Base-by-base conservation (phyloP, 2,329 filamentous ascomycete genomes). In the Fusarium torulosum region DNA sequence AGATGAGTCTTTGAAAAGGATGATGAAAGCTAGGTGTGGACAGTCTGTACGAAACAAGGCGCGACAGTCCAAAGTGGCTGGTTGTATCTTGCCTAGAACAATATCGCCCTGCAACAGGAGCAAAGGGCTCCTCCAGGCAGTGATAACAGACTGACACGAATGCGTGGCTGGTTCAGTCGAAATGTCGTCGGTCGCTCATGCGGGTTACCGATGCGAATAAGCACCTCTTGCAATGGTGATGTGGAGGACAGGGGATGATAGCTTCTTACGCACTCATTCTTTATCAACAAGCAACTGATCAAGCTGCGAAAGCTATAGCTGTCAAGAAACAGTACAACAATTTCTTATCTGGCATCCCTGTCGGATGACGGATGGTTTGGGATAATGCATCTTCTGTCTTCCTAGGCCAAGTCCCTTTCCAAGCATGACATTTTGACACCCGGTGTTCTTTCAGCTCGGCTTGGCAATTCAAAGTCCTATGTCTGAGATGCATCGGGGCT, bases 371-470 rank as follows among this genome's bases (percentile, higher is more conserved):
- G 33, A 35, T 35, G 33, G 17, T n/a, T 17, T 17, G 15, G 7
- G 15, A 17, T 4, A 35, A 29, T 29, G 11, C 10, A 29, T 29
- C 10, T 29, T 29, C 11, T 29, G 27, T 29, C 27, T 29, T 29
- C 20, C 21, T 21, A 15, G 44, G 17, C 25, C 40, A 43, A 47
- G 55, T 45, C 43, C 19, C 37, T 59, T 67, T 55, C 59, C 51
- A 53, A 50, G 49, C 20, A 40, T 41, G 41, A 19, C 21, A n/a
- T 40, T 52, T 58, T 21, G 42, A 37, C 25, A 41, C n/a, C 40
- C 35, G 6, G 31, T 29, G 38, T 52, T 56, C 53, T 54, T 68
- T 72, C 71, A 73, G 69, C 71, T 73, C 38, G 50, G 49, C 60
- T 71, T 71, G 56, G 62, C 65, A 43, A 45, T 56, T 29, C 37